Percentiles rank a stretch among this genome's conserved stretches.
Evolutionary conservation across 2,329 filamentous ascomycete genomes (phyloP).

Genomic region (Atkinsonella hypoxylon): DNA sequence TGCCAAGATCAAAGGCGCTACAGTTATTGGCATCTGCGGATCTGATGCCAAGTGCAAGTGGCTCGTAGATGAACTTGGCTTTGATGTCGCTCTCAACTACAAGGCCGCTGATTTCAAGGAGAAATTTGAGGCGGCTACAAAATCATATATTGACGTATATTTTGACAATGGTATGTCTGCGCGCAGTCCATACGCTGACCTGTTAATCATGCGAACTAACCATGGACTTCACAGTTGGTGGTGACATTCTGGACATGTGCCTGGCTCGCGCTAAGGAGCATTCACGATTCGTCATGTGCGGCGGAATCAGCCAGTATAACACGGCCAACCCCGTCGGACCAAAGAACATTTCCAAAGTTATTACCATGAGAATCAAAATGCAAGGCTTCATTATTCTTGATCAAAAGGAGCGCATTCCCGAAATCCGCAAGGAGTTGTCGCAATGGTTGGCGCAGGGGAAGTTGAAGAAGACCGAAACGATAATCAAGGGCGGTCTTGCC

Average conservation of each 20-base stretch:
- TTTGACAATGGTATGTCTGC: constrained; percentile 47
- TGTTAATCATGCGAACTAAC: too few species aligned
- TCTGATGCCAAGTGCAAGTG: constrained; percentile 55
- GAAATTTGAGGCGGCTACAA: constrained; percentile 48
- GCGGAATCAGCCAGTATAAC: constrained; percentile 61
- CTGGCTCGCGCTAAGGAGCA: constrained; percentile 49
- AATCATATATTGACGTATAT: constrained; percentile 53
- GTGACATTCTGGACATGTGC: constrained; percentile 56
- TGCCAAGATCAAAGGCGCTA: constrained; percentile 55
- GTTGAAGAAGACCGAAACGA: constrained; percentile 58
- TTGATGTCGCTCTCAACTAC: constrained; percentile 58
- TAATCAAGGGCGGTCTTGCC: constrained; percentile 56
- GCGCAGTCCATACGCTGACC: too few species aligned
- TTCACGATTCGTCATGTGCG: constrained; percentile 60
- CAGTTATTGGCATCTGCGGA: constrained; percentile 54
- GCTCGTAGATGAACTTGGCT: constrained; percentile 51
- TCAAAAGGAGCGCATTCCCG: constrained; percentile 43
- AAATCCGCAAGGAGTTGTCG: constrained; percentile 48
- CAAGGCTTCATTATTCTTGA: constrained; percentile 67
- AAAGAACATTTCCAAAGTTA: constrained; percentile 39
- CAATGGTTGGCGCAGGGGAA: constrained; percentile 62
- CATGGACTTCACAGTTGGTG: constrained; percentile 37
- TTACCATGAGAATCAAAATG: constrained; percentile 46
- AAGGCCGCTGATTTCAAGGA: constrained; percentile 49
- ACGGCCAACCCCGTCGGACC: constrained; percentile 40